Evolutionary conservation across 257 asterid species (phyloP).

Genomic region (Nemophila menziesii): DNA sequence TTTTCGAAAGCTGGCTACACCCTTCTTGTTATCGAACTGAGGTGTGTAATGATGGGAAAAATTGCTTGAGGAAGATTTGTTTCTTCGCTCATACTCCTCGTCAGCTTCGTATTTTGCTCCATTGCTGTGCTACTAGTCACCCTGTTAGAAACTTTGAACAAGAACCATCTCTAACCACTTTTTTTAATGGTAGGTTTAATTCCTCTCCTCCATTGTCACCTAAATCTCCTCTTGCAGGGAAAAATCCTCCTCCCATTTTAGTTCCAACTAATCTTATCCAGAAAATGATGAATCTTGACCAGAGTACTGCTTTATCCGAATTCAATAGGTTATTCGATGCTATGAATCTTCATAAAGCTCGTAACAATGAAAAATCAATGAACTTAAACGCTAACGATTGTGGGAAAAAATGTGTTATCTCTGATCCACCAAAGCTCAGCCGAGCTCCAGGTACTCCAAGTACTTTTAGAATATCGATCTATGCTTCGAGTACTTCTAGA

Average conservation of each 20-base stretch:
- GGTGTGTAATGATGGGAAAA: slow-evolving; percentile 91
- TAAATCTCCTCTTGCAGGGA: slow-evolving; percentile 37
- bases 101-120: slow-evolving; percentile 65
- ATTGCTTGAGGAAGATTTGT: slow-evolving; percentile 79
- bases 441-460: slow-evolving; percentile 50
- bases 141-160: slow-evolving; percentile 14
- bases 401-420: no score
- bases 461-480: slow-evolving; percentile 17
- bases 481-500: no score
- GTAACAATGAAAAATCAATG: slow-evolving; percentile 11
- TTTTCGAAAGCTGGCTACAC: slow-evolving; percentile 93
- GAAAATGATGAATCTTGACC: slow-evolving; percentile 12
- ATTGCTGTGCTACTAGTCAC: slow-evolving; percentile 56
- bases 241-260: slow-evolving; percentile 9
- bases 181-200: slow-evolving; percentile 41
- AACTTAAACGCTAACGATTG: slow-evolving; percentile 26
- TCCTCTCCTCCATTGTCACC: slow-evolving; percentile 41
- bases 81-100: slow-evolving; percentile 79
- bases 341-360: slow-evolving; percentile 28
- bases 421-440: slow-evolving; percentile 44
- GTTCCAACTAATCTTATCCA: neutral
- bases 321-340: slow-evolving; percentile 54
- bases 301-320: slow-evolving; percentile 41
- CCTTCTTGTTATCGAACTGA: slow-evolving; percentile 85
- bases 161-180: slow-evolving; percentile 65